phyloP scores from a whole-genome alignment of 2,329 filamentous ascomycete species.

The Aschersonia sp. region DNA sequence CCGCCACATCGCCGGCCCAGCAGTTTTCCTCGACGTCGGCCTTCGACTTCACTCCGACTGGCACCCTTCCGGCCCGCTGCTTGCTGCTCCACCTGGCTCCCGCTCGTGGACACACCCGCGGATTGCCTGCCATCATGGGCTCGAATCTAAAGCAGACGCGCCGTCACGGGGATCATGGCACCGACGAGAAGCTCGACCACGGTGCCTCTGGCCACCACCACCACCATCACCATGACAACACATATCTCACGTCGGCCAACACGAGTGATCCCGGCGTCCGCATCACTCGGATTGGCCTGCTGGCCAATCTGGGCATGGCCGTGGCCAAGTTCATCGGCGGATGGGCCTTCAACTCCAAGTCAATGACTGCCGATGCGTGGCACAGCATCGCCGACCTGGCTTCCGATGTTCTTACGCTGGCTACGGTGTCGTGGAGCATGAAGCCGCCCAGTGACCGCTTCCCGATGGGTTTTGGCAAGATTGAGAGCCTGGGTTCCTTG shows the following conservation, averaged over 20 bases:
- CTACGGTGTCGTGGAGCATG: conserved; percentile 86
- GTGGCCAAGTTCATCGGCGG: conserved; percentile 84
- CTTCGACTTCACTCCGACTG: not conserved
- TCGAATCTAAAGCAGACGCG: conserved; percentile 17
- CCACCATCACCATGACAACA: conserved; percentile 81
- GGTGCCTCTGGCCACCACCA: conserved; percentile 55
- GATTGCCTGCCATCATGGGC: conserved; percentile 13
- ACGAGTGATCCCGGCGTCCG: conserved; percentile 55
- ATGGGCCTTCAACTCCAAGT: conserved; percentile 88
- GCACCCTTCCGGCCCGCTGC: conserved; percentile 1
- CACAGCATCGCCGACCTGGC: conserved; percentile 92
- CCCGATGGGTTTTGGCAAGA: conserved; percentile 86
- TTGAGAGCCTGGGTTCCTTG: conserved; percentile 89
- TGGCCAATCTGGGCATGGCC: conserved; percentile 91
- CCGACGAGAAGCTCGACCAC: conserved; percentile 39
- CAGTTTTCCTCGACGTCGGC: not conserved
- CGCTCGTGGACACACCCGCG: conserved; percentile 9
- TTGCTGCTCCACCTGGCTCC: conserved; percentile 9
- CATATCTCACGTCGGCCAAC: conserved; percentile 81
- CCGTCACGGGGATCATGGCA: conserved; percentile 31
- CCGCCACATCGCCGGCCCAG: not conserved
- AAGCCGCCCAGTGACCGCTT: conserved; percentile 72
- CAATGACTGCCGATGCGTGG: conserved; percentile 84
- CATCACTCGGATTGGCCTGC: conserved; percentile 40
- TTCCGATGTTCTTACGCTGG: conserved; percentile 85